Evolutionary conservation across 768 basidiomycete genomes (phyloP), one percentile per base, ranked within the genome.

Genomic region (Tricholoma bakamatsutake): DNA sequence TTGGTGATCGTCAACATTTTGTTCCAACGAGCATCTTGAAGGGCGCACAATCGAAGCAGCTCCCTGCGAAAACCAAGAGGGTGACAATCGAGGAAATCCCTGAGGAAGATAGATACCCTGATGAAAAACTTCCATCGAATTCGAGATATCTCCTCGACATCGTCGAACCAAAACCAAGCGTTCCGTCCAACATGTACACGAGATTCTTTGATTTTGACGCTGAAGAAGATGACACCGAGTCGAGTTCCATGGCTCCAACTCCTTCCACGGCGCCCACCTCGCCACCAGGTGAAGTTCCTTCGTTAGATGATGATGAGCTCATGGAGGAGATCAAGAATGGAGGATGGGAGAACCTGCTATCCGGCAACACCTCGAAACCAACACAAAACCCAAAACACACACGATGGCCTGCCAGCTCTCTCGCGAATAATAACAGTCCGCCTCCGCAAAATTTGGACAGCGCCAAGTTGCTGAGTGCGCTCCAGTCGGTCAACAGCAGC

Each of bases 41-140:
- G 47, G 63, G 67, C 48, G 49, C 59, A n/a, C 62, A 60, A 27
- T 55, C 55, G 31, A 69, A 67, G 61, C 68, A 69, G 51, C 59
- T 55, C 0, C 50, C 42, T 30, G n/a, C 50, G 21, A 75, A 73
- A 48, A 55, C 61, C 4, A 73, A 71, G 59, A 64, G 63, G 33
- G 73, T 72, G n/a, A 76, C 69, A 30, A 66, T 79, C 12, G 78
- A 79, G 60, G 78, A 76, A 31, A 71, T 77, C 12, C 68, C 72
- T 6, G 77, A 79, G 21, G 76, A 78, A 47, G 69, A 62, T 33
- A 55, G 43, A 24, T 24, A 24, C 37, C 59, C 61, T 28, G 61
- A 61, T 6, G 71, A 69, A n/a, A 66, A 55, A 33, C 62, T 78
- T 27, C 73, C 75, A 1, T 57, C 67, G 30, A 69, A 75, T 48